Base-by-base conservation (phyloP, 495 filamentous ascomycete genomes). In the Aspergillus hancockii region DNA sequence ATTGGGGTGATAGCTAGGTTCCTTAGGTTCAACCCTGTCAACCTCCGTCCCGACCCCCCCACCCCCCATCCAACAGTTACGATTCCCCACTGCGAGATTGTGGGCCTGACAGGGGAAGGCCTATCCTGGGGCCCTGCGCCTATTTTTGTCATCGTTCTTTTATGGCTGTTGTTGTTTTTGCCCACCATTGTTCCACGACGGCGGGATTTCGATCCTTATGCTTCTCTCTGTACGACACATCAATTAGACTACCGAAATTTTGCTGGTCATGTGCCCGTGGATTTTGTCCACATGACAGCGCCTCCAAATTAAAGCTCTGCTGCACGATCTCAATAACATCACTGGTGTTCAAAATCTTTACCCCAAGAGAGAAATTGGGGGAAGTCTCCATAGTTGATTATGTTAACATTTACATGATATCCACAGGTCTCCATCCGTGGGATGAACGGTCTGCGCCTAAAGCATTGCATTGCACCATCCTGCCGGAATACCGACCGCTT, bases 231-330 rank as follows among this genome's bases (percentile, higher is more conserved):
- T 36, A 36, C 9, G 13, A 36, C 13, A 36, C 38, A 12, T 41
- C 16, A 41, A n/a, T 41, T 41, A 41, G 38, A 41, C 8, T 41
- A 41, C 38, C 38, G 38, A 41, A 38, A n/a, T n/a, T 28, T 3
- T 28, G 23, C 16, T 9, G 8, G 43, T 47, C 43, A 47, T 47
- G 43, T 47, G 43, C 19, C 19, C 8, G 7, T 28, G 25, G 25
- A 28, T 28, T 28, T n/a, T 51, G 49, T n/a, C 25, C 49, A 51
- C 49, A 51, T 51, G 49, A 51, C 49, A 51, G 25, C 25, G 25
- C 49, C 49, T 12, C 25, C 9, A 23, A 51, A 41, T 41, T 41
- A 6, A 16, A 41, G 16, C 16, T 16, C 3, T 41, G 3, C 38
- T n/a, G 38, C 14, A 14, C 14, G 3, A 41, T 36, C 32, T 36